Base-by-base conservation (phyloP, 306 rosid species). In the Canavalia gladiata region DNA sequence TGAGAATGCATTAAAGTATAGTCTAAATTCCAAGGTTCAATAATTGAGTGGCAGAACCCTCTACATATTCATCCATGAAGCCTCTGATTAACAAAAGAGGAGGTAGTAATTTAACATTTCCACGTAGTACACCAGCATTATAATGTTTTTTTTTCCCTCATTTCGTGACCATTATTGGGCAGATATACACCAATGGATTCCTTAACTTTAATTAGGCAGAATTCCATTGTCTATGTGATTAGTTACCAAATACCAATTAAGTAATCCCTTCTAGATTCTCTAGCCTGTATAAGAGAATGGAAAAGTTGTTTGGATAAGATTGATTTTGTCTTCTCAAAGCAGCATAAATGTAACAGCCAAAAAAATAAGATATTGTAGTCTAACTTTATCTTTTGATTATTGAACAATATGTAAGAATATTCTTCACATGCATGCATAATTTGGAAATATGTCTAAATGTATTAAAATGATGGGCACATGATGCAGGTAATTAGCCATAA, bases 181-280 rank as follows among this genome's bases (percentile, higher is more conserved):
- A 75, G 47, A 78, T 67, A 49, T 25, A 67, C 71, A 77, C 86
- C 64, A 82, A 76, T 46, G 8, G 43, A 52, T 74, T 77, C 72
- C 70, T 54, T 77, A 73, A 75, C 91, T 87, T 88, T 81, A 69
- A 78, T 89, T 85, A 74, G 92, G 94, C 47, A 68, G 63, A 85
- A 64, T 9, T 84, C 90, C 92, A 85, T 57, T 49, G 7, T 69
- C 68, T 58, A 5, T 73, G 77, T 57, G 75, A 66, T 82, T 75
- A 78, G 54, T 75, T 75, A 66, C 73, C 81, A 74, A 64, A 76
- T 80, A 57, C 47, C 49, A 82, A 71, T 78, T 74, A 59, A 79
- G 28, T 42, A 70, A 11, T 50, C 74, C 67, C 65, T 86, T 63
- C 76, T 64, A 60, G 81, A 74, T 79, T 67, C 77, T 84, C 2